Evolutionary conservation across 768 basidiomycete species (phyloP), one percentile per base, ranked within the genome.

Genomic region (Neoboletus brunneissimus): DNA sequence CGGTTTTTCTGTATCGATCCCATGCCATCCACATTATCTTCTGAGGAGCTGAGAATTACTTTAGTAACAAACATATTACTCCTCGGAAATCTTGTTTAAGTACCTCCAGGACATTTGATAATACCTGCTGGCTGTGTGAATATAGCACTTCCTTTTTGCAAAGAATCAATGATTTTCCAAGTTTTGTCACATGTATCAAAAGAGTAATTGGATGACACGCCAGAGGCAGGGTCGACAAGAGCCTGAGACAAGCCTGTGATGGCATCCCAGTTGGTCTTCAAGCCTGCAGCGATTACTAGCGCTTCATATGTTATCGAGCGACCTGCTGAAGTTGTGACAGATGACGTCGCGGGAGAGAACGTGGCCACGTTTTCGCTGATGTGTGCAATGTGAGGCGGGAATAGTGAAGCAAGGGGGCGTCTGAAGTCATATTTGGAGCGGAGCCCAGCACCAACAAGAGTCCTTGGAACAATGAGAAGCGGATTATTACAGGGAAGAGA

Each of bases 11-110:
- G n/a, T n/a, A n/a, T n/a, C n/a, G n/a, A n/a, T n/a, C n/a, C n/a
- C n/a, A 93, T 45, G 91, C 89, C 89, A 94, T 92, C 92, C 93
- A 96, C 90, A 96, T 94, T 52, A 94, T 89, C 73, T 95, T 94
- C 68, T 93, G 90, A 20, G 90, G 89, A 16, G 87, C 89, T 90
- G 61, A 22, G 41, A 38, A n/a, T 35, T 22, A 35, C 31, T 41
- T 58, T 5, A 64, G 61, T 20, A 50, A 49, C 11, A 23, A 44
- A 41, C 31, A 38, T 47, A 42, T 23, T 18, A 23, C 22, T 38
- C 7, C 20, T 25, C 1, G 12, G 31, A 34, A 27, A 32, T 13
- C 62, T 31, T 55, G 70, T n/a, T 61, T 0, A 22, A 8, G 20
- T 64, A 89, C 91, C 90, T 76, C 92, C 88, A 64, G 94, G 89